Evolutionary conservation across 2,329 filamentous ascomycete species (phyloP), one percentile per base, ranked within the genome.

Genomic region (Fusarium robinianum): DNA sequence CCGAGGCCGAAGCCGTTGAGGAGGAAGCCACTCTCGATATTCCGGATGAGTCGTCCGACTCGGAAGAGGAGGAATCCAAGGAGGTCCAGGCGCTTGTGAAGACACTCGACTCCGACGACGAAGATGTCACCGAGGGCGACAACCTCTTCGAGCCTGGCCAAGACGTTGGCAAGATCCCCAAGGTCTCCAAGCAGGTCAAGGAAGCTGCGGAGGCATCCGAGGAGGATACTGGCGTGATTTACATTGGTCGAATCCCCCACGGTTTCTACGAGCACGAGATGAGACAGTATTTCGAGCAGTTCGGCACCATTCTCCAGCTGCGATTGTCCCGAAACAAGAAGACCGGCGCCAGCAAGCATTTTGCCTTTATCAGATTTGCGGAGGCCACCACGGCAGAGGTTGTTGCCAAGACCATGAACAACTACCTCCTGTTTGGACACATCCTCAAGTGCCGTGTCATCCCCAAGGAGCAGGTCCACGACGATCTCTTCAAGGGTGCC

Each of bases 191-290:
- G 54, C 71, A 73, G 33, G 55, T 71, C 8, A 62, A 69, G 51
- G 72, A 75, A 58, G 71, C 74, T 15, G 68, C 72, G 17, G 66
- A 71, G 56, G 60, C 58, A 18, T 62, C 63, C 14, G 72, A 73
- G 43, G 75, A 78, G 32, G 78, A 80, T 37, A 81, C 88, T 2
- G 92, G 91, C 32, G 85, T 94, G 26, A 78, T 97, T 63, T 97
- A 96, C 72, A 78, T 99, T 62, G 90, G 89, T 65, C 89, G 90
- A 55, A 85, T 96, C 48, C 91, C 91, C 25, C 89, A 94, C 72
- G 73, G 94, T 72, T 99, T 99, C 81, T 97, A 92, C 77, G 94
- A 99, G 73, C 82, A 90, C 63, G 87, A 97, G 72, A 95, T 99
- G 87, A 84, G 83, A 60, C 83, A 85, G 55, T 99, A 97, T 76